phyloP scores from a whole-genome alignment of 2,329 filamentous ascomycete species.

The Basipetospora chlamydospora region DNA sequence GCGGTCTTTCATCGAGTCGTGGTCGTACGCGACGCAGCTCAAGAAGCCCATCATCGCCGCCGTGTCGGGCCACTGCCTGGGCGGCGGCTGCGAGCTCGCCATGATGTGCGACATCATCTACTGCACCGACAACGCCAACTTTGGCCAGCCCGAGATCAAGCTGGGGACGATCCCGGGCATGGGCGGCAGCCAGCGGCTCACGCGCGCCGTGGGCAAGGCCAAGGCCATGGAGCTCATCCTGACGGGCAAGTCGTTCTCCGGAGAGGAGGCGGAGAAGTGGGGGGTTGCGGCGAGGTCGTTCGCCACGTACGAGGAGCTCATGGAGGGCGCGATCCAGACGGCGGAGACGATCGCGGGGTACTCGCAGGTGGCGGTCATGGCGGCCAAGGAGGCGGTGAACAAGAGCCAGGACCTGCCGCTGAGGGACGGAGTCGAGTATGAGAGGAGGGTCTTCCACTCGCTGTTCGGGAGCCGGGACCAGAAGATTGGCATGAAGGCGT shows the following conservation, averaged over 20 bases:
- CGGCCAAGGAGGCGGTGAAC: constrained; percentile 95
- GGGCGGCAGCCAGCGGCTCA: constrained; percentile 80
- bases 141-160: constrained; percentile 96
- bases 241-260: constrained; percentile 71
- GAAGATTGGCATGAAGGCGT: constrained; percentile 93
- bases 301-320: constrained; percentile 63
- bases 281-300: constrained; percentile 77
- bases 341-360: constrained; percentile 83
- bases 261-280: constrained; percentile 76
- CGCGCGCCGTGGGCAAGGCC: constrained; percentile 67
- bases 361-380: constrained; percentile 74
- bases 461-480: constrained; percentile 92
- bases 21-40: constrained; percentile 72
- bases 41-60: constrained; percentile 93
- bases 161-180: constrained; percentile 84
- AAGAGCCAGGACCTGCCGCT: constrained; percentile 90
- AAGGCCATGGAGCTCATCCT: constrained; percentile 86
- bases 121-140: constrained; percentile 71
- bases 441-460: constrained; percentile 83
- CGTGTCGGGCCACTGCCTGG: constrained; percentile 86
- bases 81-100: constrained; percentile 89
- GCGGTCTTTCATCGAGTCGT: constrained; percentile 84
- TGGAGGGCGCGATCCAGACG: constrained; percentile 67
- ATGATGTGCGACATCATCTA: constrained; percentile 97
- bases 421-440: constrained; percentile 85